These are phyloP conservation scores for Lentinula edodes DNA, from an alignment of 768 basidiomycete species.

Conservation along the genomic window DNA sequence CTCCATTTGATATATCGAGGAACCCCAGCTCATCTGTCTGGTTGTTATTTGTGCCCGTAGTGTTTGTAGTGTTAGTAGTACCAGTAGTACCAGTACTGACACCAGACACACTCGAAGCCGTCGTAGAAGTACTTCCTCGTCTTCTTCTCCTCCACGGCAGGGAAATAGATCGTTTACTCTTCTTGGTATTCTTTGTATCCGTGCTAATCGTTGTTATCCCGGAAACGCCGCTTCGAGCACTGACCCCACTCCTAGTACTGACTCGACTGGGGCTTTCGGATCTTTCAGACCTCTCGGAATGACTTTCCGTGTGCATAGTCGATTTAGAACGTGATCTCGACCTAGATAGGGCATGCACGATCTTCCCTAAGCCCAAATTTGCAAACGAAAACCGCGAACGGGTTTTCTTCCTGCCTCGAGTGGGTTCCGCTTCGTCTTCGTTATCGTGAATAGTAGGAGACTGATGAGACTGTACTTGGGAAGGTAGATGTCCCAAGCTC, in stretches of 20 bases:
- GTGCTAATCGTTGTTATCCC: not conserved
- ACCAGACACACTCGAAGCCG: not conserved
- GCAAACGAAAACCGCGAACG: not conserved
- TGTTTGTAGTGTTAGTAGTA: not conserved
- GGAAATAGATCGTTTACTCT: not conserved
- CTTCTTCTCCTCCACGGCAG: not conserved
- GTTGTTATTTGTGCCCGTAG: not conserved
- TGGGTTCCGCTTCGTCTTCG: not conserved
- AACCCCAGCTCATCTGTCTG: not conserved
- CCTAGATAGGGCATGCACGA: not conserved
- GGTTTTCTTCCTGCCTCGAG: not conserved
- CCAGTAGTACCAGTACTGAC: not conserved
- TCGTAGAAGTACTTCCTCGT: not conserved
- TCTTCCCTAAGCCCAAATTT: not conserved
- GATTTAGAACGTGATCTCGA: not conserved
- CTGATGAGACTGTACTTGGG: not conserved
- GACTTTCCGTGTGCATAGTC: not conserved
- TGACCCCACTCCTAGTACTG: not conserved
- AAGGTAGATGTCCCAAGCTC: not conserved
- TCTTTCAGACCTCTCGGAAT: not conserved
- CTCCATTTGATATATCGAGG: not conserved
- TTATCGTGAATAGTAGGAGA: not conserved
- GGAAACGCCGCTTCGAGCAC: not conserved
- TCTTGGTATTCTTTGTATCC: not conserved
- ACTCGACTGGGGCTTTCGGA: not conserved